These are phyloP conservation scores for Paracoccidioides lutzii DNA, from an alignment of 2,329 filamentous ascomycete genomes.

Conservation along the genomic window DNA sequence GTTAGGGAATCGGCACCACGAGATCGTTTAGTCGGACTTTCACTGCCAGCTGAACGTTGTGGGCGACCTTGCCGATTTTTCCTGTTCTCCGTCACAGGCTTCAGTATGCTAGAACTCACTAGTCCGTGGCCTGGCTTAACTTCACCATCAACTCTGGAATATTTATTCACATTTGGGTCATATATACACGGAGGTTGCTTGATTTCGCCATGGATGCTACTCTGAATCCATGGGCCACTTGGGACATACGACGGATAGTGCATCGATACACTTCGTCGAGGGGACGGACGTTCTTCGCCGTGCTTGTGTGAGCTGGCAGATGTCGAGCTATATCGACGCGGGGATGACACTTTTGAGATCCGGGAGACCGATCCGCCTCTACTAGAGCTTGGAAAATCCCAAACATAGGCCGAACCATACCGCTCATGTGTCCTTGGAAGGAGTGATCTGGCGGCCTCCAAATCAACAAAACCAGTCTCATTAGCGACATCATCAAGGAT, in stretches of 20 bases:
- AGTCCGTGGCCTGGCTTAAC: background rate
- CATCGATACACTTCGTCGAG: background rate
- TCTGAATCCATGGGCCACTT: background rate
- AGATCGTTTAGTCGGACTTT: background rate
- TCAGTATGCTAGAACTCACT: background rate
- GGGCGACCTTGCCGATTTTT: background rate
- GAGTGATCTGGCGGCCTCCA: background rate
- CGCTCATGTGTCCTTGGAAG: background rate
- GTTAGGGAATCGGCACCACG: background rate
- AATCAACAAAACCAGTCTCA: background rate
- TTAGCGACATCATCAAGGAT: background rate
- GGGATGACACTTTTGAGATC: background rate
- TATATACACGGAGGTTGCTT: background rate
- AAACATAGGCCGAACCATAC: background rate
- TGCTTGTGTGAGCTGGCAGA: background rate
- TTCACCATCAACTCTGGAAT: background rate
- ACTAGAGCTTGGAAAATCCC: background rate
- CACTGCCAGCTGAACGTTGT: background rate
- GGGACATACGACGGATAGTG: background rate
- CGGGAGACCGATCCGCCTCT: background rate
- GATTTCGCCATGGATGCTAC: background rate
- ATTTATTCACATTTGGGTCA: background rate
- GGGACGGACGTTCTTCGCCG: background rate
- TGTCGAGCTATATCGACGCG: background rate
- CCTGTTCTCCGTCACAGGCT: conserved; percentile 3